phyloP scores from a whole-genome alignment of 768 basidiomycete species.

The Agrocybe praecox region DNA sequence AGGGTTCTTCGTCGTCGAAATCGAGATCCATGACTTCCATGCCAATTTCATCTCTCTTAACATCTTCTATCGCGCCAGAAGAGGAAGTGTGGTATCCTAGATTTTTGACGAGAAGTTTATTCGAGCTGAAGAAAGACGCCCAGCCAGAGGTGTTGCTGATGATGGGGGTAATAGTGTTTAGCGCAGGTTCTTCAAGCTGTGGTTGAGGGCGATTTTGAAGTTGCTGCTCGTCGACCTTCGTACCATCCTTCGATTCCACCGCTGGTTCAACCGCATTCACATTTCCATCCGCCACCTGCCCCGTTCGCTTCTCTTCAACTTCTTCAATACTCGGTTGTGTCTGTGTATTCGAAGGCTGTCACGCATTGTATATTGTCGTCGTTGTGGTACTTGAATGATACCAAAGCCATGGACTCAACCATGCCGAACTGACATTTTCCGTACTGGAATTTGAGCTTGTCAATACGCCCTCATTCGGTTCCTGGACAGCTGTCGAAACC shows the following conservation, averaged over 20 bases:
- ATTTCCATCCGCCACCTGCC: background rate
- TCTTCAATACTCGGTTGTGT: too few species aligned
- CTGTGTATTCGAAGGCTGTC: too few species aligned
- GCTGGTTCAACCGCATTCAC: background rate
- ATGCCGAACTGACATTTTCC: slow-evolving; percentile 21
- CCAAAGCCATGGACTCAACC: slow-evolving; percentile 72
- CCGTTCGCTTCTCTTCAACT: slow-evolving; percentile 9
- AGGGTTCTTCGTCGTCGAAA: slow-evolving; percentile 44
- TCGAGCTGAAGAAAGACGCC: slow-evolving; percentile 49
- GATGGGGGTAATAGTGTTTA: slow-evolving; percentile 59
- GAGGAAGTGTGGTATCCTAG: slow-evolving; percentile 39
- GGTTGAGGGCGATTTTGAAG: background rate
- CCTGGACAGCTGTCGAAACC: background rate
- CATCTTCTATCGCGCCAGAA: slow-evolving; percentile 8
- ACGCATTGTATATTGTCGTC: slow-evolving; percentile 1
- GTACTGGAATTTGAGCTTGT: background rate
- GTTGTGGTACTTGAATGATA: slow-evolving; percentile 34
- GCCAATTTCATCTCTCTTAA: slow-evolving; percentile 53
- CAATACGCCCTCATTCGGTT: background rate
- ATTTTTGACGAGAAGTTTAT: slow-evolving; percentile 50
- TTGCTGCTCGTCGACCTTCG: background rate
- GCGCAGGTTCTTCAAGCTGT: background rate
- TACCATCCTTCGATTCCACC: background rate
- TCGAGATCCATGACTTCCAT: slow-evolving; percentile 85
- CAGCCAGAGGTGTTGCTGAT: slow-evolving; percentile 55